phyloP scores from a whole-genome alignment of 2,329 filamentous ascomycete genomes.

The Cladosporium sp. region DNA sequence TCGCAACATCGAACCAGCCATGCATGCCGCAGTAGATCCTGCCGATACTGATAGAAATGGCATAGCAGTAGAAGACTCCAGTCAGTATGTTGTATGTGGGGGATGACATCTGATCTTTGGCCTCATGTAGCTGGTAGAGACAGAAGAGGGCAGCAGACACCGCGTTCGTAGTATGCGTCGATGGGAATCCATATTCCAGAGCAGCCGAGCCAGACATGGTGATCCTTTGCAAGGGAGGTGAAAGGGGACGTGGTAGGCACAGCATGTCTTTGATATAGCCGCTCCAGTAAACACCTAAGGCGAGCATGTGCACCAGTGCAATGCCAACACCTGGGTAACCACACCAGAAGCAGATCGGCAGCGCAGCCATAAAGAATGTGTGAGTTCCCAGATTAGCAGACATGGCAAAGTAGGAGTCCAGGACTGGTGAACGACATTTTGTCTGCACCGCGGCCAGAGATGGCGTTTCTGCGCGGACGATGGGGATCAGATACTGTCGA shows the following conservation, averaged over 20 bases:
- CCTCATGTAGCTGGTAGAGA: slow-evolving; percentile 64
- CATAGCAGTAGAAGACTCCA: slow-evolving; percentile 74
- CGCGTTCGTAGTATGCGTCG: slow-evolving; percentile 94
- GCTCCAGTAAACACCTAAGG: slow-evolving; percentile 64
- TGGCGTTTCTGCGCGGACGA: slow-evolving; percentile 91
- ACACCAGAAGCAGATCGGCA: slow-evolving; percentile 96
- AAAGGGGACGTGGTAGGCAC: slow-evolving; percentile 86
- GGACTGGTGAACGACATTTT: slow-evolving; percentile 70
- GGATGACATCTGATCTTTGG: slow-evolving; percentile 55
- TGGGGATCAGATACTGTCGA: slow-evolving; percentile 75
- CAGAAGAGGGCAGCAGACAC: slow-evolving; percentile 88
- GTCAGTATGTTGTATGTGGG: slow-evolving; percentile 39
- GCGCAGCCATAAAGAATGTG: slow-evolving; percentile 95
- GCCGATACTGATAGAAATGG: slow-evolving; percentile 81
- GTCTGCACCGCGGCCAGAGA: slow-evolving; percentile 86
- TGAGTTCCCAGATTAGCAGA: slow-evolving; percentile 96
- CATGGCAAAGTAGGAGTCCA: slow-evolving; percentile 95
- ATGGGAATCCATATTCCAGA: slow-evolving; percentile 95
- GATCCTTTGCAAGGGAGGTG: slow-evolving; percentile 86
- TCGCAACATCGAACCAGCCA: slow-evolving; percentile 84
- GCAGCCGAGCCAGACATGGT: slow-evolving; percentile 96
- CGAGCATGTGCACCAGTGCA: slow-evolving; percentile 61
- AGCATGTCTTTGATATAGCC: slow-evolving; percentile 93
- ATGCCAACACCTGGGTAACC: slow-evolving; percentile 80
- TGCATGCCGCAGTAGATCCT: slow-evolving; percentile 98